A percentile compares a stretch with the other conserved stretches of the same genome.
Evolutionary conservation across 176 grass and related monocot genomes (phyloP).

Genomic region (Carex myosuroides): DNA sequence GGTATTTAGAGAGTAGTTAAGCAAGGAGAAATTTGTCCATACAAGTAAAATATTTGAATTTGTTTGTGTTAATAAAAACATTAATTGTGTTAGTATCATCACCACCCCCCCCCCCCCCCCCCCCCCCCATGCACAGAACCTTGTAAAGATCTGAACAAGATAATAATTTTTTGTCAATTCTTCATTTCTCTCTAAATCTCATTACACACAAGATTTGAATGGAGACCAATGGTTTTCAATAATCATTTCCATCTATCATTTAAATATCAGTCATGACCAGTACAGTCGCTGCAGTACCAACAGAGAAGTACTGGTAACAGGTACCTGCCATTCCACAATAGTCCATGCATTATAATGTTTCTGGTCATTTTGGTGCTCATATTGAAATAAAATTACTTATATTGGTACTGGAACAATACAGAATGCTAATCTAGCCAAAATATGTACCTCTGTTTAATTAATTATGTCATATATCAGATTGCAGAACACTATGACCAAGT

Average conservation of each 20-base stretch:
- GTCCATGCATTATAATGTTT: neutral
- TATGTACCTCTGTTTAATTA: neutral
- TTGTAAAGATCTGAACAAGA: too few species aligned
- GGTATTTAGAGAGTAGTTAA: too few species aligned
- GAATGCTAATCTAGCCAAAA: neutral
- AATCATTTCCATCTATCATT: neutral
- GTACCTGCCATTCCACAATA: neutral
- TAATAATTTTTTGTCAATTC: too few species aligned
- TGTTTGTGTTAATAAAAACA: too few species aligned
- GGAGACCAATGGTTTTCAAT: neutral
- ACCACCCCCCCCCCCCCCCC: too few species aligned
- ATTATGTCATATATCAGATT: neutral
- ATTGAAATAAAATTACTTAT: neutral
- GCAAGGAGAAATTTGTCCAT: too few species aligned
- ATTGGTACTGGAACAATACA: neutral
- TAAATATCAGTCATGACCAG: neutral
- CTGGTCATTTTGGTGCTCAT: neutral
- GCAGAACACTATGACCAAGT: conserved; percentile 54
- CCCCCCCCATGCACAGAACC: too few species aligned
- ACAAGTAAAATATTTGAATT: too few species aligned
- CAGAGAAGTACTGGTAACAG: neutral
- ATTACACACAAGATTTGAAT: too few species aligned
- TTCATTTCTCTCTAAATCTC: too few species aligned
- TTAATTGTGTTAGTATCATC: too few species aligned
- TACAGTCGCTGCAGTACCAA: neutral